Evolutionary conservation across 768 basidiomycete genomes (phyloP).

Genomic region (Xerocomellus chrysenteron): DNA sequence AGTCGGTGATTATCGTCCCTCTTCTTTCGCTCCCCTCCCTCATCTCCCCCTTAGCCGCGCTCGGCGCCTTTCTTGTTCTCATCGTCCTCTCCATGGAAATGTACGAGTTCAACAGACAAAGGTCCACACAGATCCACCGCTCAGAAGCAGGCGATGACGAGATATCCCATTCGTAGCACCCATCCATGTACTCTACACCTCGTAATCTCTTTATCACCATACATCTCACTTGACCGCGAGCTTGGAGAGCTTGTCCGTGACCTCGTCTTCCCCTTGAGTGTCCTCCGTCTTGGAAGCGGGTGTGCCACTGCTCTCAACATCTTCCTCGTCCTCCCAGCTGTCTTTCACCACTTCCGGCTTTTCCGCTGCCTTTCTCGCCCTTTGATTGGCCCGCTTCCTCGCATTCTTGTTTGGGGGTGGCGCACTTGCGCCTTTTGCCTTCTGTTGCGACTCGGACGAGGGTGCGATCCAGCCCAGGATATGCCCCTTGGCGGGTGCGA

Average conservation of each 20-base stretch:
- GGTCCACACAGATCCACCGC: constrained; percentile 4
- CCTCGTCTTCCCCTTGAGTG: constrained; percentile 25
- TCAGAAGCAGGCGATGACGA: constrained; percentile 10
- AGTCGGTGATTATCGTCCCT: constrained; percentile 52
- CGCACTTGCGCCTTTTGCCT: constrained; percentile 28
- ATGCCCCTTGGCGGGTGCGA: constrained; percentile 69
- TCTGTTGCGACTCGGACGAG: constrained; percentile 38
- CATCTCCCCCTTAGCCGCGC: constrained; percentile 46
- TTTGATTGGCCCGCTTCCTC: constrained; percentile 77
- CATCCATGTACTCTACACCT: constrained; percentile 13
- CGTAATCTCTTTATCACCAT: constrained; percentile 6
- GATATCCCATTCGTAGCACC: constrained; percentile 15
- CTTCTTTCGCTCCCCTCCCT: background rate
- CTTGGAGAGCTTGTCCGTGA: constrained; percentile 56
- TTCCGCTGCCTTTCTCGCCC: constrained; percentile 62
- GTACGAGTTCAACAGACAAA: constrained; percentile 41
- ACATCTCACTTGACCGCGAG: constrained; percentile 48
- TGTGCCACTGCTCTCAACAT: constrained; percentile 33
- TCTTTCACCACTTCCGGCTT: constrained; percentile 52
- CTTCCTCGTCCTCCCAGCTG: constrained; percentile 77
- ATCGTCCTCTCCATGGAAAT: constrained; percentile 74
- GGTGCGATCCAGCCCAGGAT: constrained; percentile 80
- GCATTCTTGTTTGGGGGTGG: constrained; percentile 71
- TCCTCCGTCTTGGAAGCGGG: constrained; percentile 27
- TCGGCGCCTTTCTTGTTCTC: constrained; percentile 64